Conservation (phyloP, 2,329 filamentous ascomycete genomes). For the Apiospora pterosperma region DNA sequence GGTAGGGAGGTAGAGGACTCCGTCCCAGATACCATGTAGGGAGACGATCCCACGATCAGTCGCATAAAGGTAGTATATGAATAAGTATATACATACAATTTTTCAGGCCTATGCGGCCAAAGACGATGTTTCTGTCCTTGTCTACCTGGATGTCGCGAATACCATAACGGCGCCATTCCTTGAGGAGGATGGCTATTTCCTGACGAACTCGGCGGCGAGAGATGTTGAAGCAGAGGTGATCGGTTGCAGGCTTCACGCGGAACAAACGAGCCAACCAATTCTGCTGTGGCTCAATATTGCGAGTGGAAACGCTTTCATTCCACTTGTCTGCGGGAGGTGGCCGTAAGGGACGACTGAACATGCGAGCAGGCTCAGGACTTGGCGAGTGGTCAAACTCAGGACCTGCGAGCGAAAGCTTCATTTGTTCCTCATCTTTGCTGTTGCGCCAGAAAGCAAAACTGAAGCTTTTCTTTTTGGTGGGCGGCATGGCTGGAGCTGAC, state of each 20-base stretch:
- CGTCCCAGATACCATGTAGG: background rate
- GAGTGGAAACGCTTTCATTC: conserved; percentile 24
- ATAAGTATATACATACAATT: conserved; percentile 63
- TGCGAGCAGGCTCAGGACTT: conserved; percentile 19
- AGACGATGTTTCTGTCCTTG: conserved; percentile 74
- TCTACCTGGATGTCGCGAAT: conserved; percentile 76
- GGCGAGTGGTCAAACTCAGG: conserved; percentile 28
- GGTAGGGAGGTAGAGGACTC: background rate
- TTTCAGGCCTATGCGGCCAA: conserved; percentile 68
- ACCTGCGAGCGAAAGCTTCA: conserved; percentile 37
- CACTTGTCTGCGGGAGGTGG: conserved; percentile 15
- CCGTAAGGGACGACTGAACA: conserved; percentile 15
- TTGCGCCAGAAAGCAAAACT: conserved; percentile 54
- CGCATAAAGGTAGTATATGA: background rate
- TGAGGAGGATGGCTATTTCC: conserved; percentile 71
- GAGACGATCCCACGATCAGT: background rate
- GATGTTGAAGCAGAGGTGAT: conserved; percentile 71
- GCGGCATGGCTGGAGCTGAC: conserved; percentile 10
- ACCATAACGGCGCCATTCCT: conserved; percentile 80
- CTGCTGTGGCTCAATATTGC: conserved; percentile 64
- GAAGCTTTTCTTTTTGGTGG: conserved; percentile 46
- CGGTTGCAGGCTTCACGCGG: conserved; percentile 78
- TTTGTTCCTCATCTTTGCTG: conserved; percentile 35
- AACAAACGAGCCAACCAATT: conserved; percentile 90
- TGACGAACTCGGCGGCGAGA: conserved; percentile 71